Evolutionary conservation across 345 rosid genomes (phyloP).

Genomic region (Microthlaspi erraticum): DNA sequence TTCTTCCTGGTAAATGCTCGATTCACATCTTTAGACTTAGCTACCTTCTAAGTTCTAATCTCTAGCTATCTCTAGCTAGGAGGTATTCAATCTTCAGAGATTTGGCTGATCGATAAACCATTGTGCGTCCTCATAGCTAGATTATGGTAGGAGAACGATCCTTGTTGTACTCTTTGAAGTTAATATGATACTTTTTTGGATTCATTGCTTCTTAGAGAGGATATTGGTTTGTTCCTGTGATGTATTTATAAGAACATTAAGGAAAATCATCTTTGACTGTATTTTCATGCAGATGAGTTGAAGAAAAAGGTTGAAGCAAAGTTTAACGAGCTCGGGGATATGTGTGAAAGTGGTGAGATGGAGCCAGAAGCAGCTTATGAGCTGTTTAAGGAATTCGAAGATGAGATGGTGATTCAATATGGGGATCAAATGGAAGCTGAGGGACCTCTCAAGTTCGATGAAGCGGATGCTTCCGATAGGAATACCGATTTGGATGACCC

Average conservation of each 20-base stretch:
- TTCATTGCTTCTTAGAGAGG: slow-evolving; percentile 5
- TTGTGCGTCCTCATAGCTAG: not conserved
- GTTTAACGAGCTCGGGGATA: slow-evolving; percentile 81
- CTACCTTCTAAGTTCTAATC: too few species aligned
- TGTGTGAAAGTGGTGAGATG: slow-evolving; percentile 82
- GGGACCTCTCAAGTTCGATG: slow-evolving; percentile 65
- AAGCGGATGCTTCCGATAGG: slow-evolving; percentile 53
- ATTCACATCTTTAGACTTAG: slow-evolving; percentile 19
- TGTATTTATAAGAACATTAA: slow-evolving; percentile 8
- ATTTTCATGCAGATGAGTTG: slow-evolving; percentile 64
- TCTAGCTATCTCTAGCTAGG: too few species aligned
- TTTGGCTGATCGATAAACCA: not conserved
- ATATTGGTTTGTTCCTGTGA: slow-evolving; percentile 14
- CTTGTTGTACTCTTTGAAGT: slow-evolving; percentile 11
- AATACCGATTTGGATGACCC: slow-evolving; percentile 73
- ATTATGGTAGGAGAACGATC: slow-evolving; percentile 11
- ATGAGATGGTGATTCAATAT: slow-evolving; percentile 79
- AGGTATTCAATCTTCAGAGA: slow-evolving; percentile 5
- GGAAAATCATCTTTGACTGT: slow-evolving; percentile 21
- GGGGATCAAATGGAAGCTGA: slow-evolving; percentile 66
- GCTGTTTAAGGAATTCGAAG: slow-evolving; percentile 81
- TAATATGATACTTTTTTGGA: slow-evolving; percentile 1
- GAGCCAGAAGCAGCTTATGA: slow-evolving; percentile 84
- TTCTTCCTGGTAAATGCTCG: slow-evolving; percentile 72
- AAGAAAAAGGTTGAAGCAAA: slow-evolving; percentile 79